These are phyloP conservation scores for Allodekkera sacchari DNA, from an alignment of 805 yeast species.

Conservation along the genomic window DNA sequence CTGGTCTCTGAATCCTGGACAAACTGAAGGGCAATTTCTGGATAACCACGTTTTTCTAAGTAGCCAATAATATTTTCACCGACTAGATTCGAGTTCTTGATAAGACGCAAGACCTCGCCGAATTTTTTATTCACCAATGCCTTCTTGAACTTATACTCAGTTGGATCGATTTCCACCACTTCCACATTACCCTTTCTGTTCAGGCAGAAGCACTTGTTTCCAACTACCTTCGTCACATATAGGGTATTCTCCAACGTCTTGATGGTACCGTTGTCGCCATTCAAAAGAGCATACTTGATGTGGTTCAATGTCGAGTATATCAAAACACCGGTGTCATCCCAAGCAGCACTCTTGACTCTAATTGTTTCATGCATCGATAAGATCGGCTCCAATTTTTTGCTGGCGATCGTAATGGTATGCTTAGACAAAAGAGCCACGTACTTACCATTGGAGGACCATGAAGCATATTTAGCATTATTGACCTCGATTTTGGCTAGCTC, in stretches of 20 bases:
- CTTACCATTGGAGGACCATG: slow-evolving; percentile 85
- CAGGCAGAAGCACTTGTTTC: slow-evolving; percentile 68
- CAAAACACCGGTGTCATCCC: slow-evolving; percentile 92
- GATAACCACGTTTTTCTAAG: slow-evolving; percentile 89
- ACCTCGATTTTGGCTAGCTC: slow-evolving; percentile 60
- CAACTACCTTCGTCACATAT: slow-evolving; percentile 67
- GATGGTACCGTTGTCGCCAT: slow-evolving; percentile 93
- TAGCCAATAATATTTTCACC: slow-evolving; percentile 97
- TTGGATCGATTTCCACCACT: slow-evolving; percentile 76
- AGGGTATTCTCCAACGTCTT: slow-evolving; percentile 85
- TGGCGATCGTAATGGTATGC: slow-evolving; percentile 86
- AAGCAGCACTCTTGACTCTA: slow-evolving; percentile 91
- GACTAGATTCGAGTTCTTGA: slow-evolving; percentile 81
- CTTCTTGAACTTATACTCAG: slow-evolving; percentile 93
- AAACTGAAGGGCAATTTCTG: slow-evolving; percentile 94
- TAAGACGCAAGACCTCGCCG: slow-evolving; percentile 83
- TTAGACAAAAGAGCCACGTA: slow-evolving; percentile 82
- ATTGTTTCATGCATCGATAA: slow-evolving; percentile 93
- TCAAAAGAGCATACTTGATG: slow-evolving; percentile 84
- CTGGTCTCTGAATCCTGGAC: slow-evolving; percentile 95
- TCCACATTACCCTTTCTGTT: slow-evolving; percentile 82
- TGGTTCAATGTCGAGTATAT: slow-evolving; percentile 93
- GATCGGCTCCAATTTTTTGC: slow-evolving; percentile 64
- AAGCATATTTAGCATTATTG: slow-evolving; percentile 75
- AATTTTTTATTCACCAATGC: slow-evolving; percentile 87